Conservation (phyloP, 2,329 filamentous ascomycete species). For the Salinomyces thailandicus region DNA sequence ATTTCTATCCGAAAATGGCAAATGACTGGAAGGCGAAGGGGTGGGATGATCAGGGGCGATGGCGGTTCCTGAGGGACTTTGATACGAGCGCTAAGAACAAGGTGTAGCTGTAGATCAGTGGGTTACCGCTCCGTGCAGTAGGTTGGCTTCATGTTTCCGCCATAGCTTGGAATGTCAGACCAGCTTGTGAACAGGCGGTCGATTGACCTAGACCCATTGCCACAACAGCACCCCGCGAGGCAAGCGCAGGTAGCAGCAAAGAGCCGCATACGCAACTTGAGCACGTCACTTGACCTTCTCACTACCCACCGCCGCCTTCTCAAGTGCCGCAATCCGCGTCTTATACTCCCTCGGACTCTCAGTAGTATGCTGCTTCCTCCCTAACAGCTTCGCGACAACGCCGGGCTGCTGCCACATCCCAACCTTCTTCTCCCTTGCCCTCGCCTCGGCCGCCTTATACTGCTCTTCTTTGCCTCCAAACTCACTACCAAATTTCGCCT, state of each 20-base stretch:
- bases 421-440: constrained; percentile 30
- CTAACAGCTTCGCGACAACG: constrained; percentile 29
- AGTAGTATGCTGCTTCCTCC: constrained; percentile 43
- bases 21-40: constrained; percentile 39
- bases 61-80: constrained; percentile 44
- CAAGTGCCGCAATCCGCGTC: constrained; percentile 31
- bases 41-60: constrained; percentile 36
- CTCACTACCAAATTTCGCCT: constrained; percentile 80
- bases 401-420: constrained; percentile 54
- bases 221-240: no score
- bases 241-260: no score
- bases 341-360: constrained; percentile 90
- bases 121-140: no score
- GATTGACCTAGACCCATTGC: no score
- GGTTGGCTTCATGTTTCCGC: no score
- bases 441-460: constrained; percentile 54
- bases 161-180: no score
- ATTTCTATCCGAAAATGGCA: constrained; percentile 41
- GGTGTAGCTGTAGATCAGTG: no score
- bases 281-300: neutral
- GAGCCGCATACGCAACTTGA: no score
- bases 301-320: constrained; percentile 4
- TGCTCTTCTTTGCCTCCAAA: constrained; percentile 59
- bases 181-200: no score
- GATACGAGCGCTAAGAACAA: constrained; percentile 4